phyloP scores from a whole-genome alignment of 345 rosid genomes.

The Jatropha curcas region DNA sequence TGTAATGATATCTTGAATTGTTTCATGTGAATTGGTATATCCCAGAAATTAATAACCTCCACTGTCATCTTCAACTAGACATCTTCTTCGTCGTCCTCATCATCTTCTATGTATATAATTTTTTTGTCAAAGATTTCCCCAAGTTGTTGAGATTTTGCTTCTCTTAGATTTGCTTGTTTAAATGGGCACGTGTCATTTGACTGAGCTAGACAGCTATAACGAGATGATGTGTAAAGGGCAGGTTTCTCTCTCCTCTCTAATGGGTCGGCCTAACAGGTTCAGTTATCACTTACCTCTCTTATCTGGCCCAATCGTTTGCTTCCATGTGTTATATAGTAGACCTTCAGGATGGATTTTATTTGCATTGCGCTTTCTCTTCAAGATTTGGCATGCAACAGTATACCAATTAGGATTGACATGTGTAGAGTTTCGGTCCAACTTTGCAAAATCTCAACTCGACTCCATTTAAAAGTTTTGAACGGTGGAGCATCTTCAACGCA shows the following conservation, averaged over 20 bases:
- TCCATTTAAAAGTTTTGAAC: too few species aligned
- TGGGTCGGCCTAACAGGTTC: constrained; percentile 27
- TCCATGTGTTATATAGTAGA: constrained; percentile 20
- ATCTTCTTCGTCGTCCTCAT: neutral
- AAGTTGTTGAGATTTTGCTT: constrained; percentile 29
- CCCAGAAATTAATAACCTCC: neutral
- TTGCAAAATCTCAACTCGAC: too few species aligned
- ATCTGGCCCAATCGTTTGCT: constrained; percentile 26
- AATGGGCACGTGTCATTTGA: constrained; percentile 24
- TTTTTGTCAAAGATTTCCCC: neutral
- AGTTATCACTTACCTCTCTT: constrained; percentile 23
- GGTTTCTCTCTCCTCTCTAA: neutral
- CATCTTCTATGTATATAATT: neutral
- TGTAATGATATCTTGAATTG: too few species aligned
- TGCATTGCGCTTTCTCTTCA: neutral
- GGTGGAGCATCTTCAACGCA: too few species aligned
- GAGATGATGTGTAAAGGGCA: constrained; percentile 16
- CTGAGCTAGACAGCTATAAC: neutral
- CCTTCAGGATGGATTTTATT: neutral
- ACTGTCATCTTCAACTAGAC: neutral
- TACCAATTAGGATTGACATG: too few species aligned
- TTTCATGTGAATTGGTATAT: too few species aligned
- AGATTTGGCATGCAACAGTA: neutral
- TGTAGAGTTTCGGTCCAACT: too few species aligned
- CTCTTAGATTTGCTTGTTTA: constrained; percentile 8